Percentiles rank a stretch among this genome's conserved stretches.
Evolutionary conservation across 495 filamentous ascomycete species (phyloP).

Genomic region (Xanthoparmelia taractica): DNA sequence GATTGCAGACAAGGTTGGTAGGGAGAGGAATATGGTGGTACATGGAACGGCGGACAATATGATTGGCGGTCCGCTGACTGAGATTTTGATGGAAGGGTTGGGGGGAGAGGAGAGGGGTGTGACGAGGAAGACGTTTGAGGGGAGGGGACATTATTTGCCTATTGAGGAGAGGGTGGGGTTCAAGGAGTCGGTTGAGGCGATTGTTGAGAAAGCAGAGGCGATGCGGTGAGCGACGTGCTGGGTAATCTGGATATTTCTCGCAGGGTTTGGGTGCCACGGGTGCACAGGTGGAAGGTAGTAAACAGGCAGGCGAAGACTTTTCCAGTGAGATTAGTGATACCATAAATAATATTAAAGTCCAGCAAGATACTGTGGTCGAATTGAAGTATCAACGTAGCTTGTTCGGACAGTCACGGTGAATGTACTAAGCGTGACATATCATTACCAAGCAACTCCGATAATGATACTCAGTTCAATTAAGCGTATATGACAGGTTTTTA

Average conservation of each 20-base stretch:
- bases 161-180: conserved; percentile 56
- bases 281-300: not conserved
- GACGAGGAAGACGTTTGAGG: conserved; percentile 49
- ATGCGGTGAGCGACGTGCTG: not conserved
- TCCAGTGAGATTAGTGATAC: too few relatives aligned
- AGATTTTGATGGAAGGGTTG: conserved; percentile 46
- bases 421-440: too few relatives aligned
- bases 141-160: conserved; percentile 59
- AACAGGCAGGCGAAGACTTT: not conserved
- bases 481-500: too few relatives aligned
- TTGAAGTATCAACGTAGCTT: too few relatives aligned
- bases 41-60: conserved; percentile 70
- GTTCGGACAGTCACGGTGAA: too few relatives aligned
- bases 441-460: too few relatives aligned
- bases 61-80: conserved; percentile 58
- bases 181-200: conserved; percentile 47
- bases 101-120: conserved; percentile 38
- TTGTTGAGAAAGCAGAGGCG: conserved; percentile 30
- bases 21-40: conserved; percentile 61
- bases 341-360: too few relatives aligned
- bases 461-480: too few relatives aligned
- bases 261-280: too few relatives aligned
- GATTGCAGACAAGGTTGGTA: conserved; percentile 57
- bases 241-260: not conserved
- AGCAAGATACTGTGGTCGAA: too few relatives aligned